Evolutionary conservation across 192 early-diverging fungal species (phyloP).

Genomic region (Dissophora globulifera): DNA sequence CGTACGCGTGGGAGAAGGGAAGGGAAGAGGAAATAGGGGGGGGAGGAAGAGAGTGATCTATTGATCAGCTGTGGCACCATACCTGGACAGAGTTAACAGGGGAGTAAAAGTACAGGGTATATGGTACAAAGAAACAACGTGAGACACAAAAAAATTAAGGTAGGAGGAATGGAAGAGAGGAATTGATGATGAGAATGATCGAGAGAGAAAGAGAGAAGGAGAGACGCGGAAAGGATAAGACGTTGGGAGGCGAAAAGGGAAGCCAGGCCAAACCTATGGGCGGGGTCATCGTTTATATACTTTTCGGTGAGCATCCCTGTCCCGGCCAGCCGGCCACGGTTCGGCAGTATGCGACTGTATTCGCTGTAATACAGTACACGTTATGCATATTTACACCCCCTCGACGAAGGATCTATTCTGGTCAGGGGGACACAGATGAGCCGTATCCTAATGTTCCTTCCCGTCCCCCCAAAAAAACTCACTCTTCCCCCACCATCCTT

Average conservation of each 20-base stretch:
- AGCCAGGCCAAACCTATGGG: slow-evolving; percentile 1
- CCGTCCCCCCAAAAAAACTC: neutral
- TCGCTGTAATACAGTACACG: no score
- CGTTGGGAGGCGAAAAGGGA: slow-evolving; percentile 2
- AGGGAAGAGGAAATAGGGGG: no score
- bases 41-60: no score
- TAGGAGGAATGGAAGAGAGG: neutral
- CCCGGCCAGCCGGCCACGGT: no score
- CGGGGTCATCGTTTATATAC: slow-evolving; percentile 7
- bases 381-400: no score
- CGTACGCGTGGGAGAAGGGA: neutral
- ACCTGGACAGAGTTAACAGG: neutral
- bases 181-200: neutral
- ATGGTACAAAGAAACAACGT: neutral
- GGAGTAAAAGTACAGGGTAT: neutral
- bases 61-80: no score
- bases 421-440: slow-evolving; percentile 1
- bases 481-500: neutral
- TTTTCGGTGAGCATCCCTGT: neutral
- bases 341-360: no score
- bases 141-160: neutral
- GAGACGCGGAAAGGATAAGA: neutral
- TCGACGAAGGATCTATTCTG: neutral
- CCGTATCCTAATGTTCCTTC: neutral
- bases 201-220: neutral